Percentiles rank a stretch among this genome's conserved stretches.
These are phyloP conservation scores for Eimeria acervulina DNA, from an alignment of 169 alveolate genomes.

Conservation along the genomic window DNA sequence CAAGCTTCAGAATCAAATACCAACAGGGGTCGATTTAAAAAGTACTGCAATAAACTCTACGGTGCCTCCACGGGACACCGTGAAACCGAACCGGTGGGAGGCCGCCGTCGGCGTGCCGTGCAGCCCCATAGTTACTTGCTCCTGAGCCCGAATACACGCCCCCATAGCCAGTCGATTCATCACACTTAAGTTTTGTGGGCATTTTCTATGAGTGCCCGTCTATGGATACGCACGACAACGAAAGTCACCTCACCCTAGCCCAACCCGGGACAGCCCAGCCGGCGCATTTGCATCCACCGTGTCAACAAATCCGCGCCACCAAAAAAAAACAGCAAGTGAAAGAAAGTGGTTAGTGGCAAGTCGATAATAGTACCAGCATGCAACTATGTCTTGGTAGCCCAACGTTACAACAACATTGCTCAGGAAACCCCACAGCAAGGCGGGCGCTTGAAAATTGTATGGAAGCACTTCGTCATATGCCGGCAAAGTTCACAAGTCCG, in stretches of 20 bases:
- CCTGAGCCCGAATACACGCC: background rate
- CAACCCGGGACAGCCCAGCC: background rate
- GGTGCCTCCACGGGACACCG: background rate
- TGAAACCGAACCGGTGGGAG: background rate
- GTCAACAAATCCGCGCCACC: background rate
- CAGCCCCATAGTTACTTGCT: slow-evolving; percentile 38
- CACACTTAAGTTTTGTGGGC: background rate
- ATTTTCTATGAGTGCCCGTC: background rate
- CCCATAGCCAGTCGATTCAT: background rate
- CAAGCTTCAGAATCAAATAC: background rate
- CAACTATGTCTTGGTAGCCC: no score
- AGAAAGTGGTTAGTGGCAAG: background rate
- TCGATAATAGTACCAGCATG: background rate
- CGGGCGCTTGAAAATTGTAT: background rate
- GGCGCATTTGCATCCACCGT: background rate
- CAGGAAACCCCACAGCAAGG: background rate
- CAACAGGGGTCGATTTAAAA: background rate
- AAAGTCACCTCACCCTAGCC: background rate
- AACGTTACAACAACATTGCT: background rate
- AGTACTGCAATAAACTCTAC: background rate
- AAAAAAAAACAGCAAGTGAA: background rate
- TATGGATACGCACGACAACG: background rate
- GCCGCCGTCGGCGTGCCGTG: slow-evolving; percentile 41
- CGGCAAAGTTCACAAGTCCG: background rate
- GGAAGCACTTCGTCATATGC: background rate